A percentile compares a stretch with the other conserved stretches of the same genome.
phyloP scores from a whole-genome alignment of 371 early-diverging fungal genomes.

The Mortierella sp. region DNA sequence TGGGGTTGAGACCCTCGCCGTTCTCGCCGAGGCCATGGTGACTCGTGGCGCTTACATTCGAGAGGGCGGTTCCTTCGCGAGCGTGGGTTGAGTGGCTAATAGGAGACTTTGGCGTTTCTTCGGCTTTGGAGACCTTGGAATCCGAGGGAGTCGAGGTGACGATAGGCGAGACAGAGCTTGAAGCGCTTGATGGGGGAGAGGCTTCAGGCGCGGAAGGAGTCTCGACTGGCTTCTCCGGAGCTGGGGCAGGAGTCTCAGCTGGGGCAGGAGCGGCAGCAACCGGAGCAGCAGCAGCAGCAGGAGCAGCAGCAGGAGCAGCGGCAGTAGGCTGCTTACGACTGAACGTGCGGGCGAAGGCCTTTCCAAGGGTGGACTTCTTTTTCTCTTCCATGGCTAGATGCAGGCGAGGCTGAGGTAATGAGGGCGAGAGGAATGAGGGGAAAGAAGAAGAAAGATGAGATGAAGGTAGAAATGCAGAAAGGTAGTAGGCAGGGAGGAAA shows the following conservation, averaged over 20 bases:
- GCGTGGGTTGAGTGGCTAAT: slow-evolving; percentile 19
- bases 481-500: neutral
- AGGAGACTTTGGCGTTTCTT: slow-evolving; percentile 23
- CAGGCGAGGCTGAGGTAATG: slow-evolving; percentile 1
- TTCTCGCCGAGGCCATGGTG: slow-evolving; percentile 27
- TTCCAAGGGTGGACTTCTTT: slow-evolving; percentile 41
- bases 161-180: slow-evolving; percentile 21
- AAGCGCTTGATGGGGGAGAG: neutral
- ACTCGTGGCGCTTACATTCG: slow-evolving; percentile 33
- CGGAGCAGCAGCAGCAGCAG: slow-evolving; percentile 2
- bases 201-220: slow-evolving; percentile 6
- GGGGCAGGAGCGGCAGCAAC: slow-evolving; percentile 6
- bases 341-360: slow-evolving; percentile 49
- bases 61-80: slow-evolving; percentile 41
- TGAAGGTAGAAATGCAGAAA: slow-evolving; percentile 2
- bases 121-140: too few species aligned
- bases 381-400: slow-evolving; percentile 37
- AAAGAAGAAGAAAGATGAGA: slow-evolving; percentile 1
- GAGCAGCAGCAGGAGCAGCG: neutral
- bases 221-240: slow-evolving; percentile 6
- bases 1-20: slow-evolving; percentile 44
- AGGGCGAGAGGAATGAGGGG: neutral
- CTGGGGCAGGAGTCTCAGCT: slow-evolving; percentile 6
- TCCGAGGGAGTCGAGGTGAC: slow-evolving; percentile 9
- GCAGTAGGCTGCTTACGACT: slow-evolving; percentile 24